Evolutionary conservation across 1,139 yeast genomes (phyloP), one percentile per base, ranked within the genome.

Genomic region (Hemisphaericaspora subhashii): DNA sequence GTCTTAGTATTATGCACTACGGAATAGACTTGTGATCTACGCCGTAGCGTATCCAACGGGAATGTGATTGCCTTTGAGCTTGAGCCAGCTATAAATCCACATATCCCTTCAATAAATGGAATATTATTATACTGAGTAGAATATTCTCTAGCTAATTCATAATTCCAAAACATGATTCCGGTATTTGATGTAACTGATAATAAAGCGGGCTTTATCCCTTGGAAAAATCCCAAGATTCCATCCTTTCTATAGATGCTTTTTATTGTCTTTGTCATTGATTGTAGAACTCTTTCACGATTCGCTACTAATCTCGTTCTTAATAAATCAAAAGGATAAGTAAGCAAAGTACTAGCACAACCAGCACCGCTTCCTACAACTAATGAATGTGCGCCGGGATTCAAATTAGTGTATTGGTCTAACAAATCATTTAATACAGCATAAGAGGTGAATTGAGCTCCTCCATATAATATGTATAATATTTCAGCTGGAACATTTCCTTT

Each of bases 401-500:
- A 35, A 18, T 54, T 47, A 3, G 44, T 41, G 0, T 49, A 41
- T 35, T 75, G 72, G 0, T 63, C 14, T 18, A 83, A 55, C 23
- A 60, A 40, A 5, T 59, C 61, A 55, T 82, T 84, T 30, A 81
- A 60, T 1, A 71, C 57, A 1, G 87, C 69, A 56, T 84, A 88
- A 1, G 88, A 66, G 1, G 92, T 71, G 62, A 92, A 92, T 58
- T 92, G 98, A 1, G 79, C 67, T 1, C 87, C 89, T 10, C 98
- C 96, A 53, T 92, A 92, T 16, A 86, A 50, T 13, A 92, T 70
- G 55, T 92, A 92, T 79, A 92, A 76, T 31, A 81, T 62, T 49
- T 88, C 90, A 0, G 98, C 98, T 0, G 98, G 96, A 0, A 87
- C 77, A 57, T 92, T 92, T 1, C 98, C 98, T 59, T 89, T 90